These are phyloP conservation scores for Fonsecaea pugnacius DNA, from an alignment of 2,329 filamentous ascomycete genomes.

Conservation along the genomic window DNA sequence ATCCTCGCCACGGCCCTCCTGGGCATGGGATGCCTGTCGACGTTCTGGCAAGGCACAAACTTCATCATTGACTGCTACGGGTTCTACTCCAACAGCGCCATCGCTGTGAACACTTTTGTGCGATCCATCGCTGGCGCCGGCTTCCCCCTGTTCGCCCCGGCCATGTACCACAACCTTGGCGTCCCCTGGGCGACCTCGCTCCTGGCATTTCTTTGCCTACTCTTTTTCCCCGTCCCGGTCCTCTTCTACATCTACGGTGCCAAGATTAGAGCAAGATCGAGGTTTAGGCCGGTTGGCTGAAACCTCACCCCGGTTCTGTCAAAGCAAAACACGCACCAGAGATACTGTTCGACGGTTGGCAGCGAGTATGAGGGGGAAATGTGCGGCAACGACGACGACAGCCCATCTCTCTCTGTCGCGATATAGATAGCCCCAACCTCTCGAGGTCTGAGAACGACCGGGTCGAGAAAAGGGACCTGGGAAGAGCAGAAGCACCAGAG, in stretches of 20 bases:
- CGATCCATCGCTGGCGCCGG: slow-evolving; percentile 44
- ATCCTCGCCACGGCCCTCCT: slow-evolving; percentile 50
- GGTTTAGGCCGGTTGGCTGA: slow-evolving; percentile 40
- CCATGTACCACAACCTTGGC: slow-evolving; percentile 47
- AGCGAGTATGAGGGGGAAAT: too few species aligned
- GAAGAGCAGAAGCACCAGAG: too few species aligned
- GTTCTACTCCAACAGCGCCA: slow-evolving; percentile 47
- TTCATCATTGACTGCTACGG: slow-evolving; percentile 51
- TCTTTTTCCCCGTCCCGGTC: slow-evolving; percentile 54
- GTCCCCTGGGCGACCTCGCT: slow-evolving; percentile 48
- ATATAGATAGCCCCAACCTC: too few species aligned
- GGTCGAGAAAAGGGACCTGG: too few species aligned
- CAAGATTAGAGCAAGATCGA: slow-evolving; percentile 50
- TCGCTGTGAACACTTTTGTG: slow-evolving; percentile 47
- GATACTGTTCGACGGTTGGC: too few species aligned
- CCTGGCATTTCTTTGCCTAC: slow-evolving; percentile 46
- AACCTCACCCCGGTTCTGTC: not conserved
- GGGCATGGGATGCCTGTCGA: slow-evolving; percentile 51
- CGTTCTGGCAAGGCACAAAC: slow-evolving; percentile 50
- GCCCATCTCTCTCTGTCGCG: too few species aligned
- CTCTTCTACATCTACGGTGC: slow-evolving; percentile 55
- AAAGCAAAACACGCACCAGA: not conserved
- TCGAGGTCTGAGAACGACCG: too few species aligned
- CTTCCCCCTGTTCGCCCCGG: slow-evolving; percentile 40
- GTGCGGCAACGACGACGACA: too few species aligned